Evolutionary conservation across 2,329 filamentous ascomycete species (phyloP), one percentile per base, ranked within the genome.

Genomic region (Aspergillus fructus): DNA sequence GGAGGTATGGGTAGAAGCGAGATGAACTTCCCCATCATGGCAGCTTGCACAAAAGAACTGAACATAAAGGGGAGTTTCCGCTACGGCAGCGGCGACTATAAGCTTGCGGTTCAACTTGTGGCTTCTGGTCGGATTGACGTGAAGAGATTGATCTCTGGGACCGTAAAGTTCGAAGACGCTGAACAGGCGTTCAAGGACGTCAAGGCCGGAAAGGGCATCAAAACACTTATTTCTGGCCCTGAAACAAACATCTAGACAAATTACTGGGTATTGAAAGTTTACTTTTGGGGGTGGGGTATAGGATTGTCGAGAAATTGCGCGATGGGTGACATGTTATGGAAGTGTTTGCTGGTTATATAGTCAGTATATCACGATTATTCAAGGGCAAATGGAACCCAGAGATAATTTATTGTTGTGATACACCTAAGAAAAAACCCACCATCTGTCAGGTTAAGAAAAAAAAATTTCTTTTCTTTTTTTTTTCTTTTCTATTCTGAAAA

Each of bases 21-120:
- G 69, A 93, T 97, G 73, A 89, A 77, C 8, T 96, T 97, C 79
- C 93, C 93, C 51, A 96, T 97, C 72, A 90, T 93, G 84, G 89
- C 90, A 5, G 81, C 96, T 70, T 96, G 92, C 74, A 83, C 87
- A 50, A 97, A 97, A 79, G 93, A 97, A 80, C 81, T 96, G 51
- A 96, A 88, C 11, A 83, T 90, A 47, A 90, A 89, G 71, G 93
- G 93, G 21, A 93, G 88, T 61, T 97, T 97, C 82, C 85, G 93
- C 40, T 97, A 97, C 75, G 88, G 88, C 3, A 84, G 86, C 54
- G 93, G 93, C 19, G 93, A 97, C 75, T 97, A 97, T 76, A 84
- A 87, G 71, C 84, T 93, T 6, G 91, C 91, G 4, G 82, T 97
- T 46, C 85, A 91, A 62, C 81, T 97, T 60, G 85, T 96, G 1